These are phyloP conservation scores for Mortierella sp. DNA, from an alignment of 371 early-diverging fungal genomes.

Conservation along the genomic window DNA sequence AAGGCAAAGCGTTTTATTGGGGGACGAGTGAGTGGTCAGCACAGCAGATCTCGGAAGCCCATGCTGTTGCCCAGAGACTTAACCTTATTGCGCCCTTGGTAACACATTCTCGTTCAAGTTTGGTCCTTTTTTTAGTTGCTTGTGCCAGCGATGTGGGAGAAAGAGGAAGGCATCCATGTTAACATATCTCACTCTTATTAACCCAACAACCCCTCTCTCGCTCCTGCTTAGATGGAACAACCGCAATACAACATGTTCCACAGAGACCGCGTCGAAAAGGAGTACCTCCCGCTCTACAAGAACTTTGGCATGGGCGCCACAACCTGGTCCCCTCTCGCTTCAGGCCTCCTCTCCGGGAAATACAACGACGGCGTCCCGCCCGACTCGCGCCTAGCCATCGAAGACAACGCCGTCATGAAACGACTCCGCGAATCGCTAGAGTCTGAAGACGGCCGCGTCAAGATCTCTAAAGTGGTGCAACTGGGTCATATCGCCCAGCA, in stretches of 20 bases:
- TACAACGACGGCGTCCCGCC: slow-evolving; percentile 80
- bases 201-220: background rate
- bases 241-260: slow-evolving; percentile 90
- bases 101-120: background rate
- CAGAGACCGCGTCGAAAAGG: slow-evolving; percentile 81
- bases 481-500: slow-evolving; percentile 71
- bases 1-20: slow-evolving; percentile 88
- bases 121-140: background rate
- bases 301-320: slow-evolving; percentile 79
- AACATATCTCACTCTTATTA: background rate
- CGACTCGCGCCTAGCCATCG: slow-evolving; percentile 75
- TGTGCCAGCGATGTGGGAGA: background rate
- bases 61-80: slow-evolving; percentile 73
- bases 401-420: slow-evolving; percentile 72
- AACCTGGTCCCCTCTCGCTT: slow-evolving; percentile 85
- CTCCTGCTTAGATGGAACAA: slow-evolving; percentile 66
- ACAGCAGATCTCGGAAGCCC: slow-evolving; percentile 82
- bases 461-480: slow-evolving; percentile 60
- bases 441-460: slow-evolving; percentile 72
- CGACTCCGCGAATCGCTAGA: slow-evolving; percentile 67
- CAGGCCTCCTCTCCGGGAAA: slow-evolving; percentile 82
- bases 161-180: no score
- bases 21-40: slow-evolving; percentile 89
- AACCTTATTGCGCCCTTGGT: slow-evolving; percentile 75
- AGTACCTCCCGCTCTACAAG: slow-evolving; percentile 79